These are phyloP conservation scores for Phylloporus sp. DNA, from an alignment of 768 basidiomycete species.

Conservation along the genomic window DNA sequence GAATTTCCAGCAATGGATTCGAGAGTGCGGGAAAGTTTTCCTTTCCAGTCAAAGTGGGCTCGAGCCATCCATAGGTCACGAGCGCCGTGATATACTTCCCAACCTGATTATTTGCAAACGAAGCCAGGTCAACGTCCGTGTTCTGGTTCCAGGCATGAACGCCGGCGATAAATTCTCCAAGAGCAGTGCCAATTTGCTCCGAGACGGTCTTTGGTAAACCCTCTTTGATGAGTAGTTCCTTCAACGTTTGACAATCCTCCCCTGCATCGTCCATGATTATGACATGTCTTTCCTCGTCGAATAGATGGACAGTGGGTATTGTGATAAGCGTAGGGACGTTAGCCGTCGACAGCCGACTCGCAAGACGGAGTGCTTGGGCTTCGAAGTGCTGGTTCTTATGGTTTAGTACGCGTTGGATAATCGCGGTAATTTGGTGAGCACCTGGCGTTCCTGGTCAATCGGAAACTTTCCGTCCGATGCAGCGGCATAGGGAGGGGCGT, in stretches of 20 bases:
- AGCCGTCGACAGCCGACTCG: conserved; percentile 29
- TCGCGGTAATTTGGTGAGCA: conserved; percentile 18
- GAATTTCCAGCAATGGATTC: conserved; percentile 40
- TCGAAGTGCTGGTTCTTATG: conserved; percentile 38
- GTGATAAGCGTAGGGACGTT: conserved; percentile 37
- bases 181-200: conserved; percentile 43
- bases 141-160: conserved; percentile 47
- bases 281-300: conserved; percentile 45
- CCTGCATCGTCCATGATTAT: conserved; percentile 66
- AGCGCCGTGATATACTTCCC: conserved; percentile 39
- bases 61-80: conserved; percentile 43
- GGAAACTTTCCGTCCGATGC: conserved; percentile 17
- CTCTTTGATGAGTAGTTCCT: conserved; percentile 37
- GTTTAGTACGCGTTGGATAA: conserved; percentile 4
- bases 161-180: conserved; percentile 51
- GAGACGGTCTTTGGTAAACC: conserved; percentile 28
- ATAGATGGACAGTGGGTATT: conserved; percentile 45
- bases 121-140: conserved; percentile 24
- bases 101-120: conserved; percentile 38
- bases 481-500: conserved; percentile 44
- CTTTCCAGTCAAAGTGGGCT: conserved; percentile 33
- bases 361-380: conserved; percentile 46
- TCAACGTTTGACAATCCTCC: conserved; percentile 32
- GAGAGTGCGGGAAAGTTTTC: conserved; percentile 32
- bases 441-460: conserved; percentile 53